Evolutionary conservation across 176 grass and related monocot species (phyloP).

Genomic region (Oropetium thomaeum): DNA sequence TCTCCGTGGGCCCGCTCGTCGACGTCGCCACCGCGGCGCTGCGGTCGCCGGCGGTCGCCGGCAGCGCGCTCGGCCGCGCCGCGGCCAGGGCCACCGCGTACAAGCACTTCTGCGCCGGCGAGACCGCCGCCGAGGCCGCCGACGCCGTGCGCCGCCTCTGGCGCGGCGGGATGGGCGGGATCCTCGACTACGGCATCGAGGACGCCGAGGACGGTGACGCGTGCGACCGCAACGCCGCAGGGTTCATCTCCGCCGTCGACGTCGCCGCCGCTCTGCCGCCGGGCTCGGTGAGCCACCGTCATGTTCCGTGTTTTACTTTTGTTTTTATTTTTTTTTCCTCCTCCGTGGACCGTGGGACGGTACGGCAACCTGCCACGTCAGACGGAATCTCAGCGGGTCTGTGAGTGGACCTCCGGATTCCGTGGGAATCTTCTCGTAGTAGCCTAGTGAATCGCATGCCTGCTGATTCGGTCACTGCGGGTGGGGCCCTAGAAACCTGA

Average conservation of each 20-base stretch:
- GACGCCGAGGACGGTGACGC: conserved; percentile 68
- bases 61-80: conserved; percentile 24
- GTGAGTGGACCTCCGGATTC: conserved; percentile 52
- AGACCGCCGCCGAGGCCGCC: conserved; percentile 61
- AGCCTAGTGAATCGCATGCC: conserved; percentile 30
- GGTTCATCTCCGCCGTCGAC: conserved; percentile 60
- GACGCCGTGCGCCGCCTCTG: conserved; percentile 51
- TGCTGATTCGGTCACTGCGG: conserved; percentile 35
- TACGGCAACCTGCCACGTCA: conserved; percentile 23
- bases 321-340: background rate
- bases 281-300: conserved; percentile 52
- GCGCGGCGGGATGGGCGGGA: conserved; percentile 52
- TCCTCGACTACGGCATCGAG: conserved; percentile 90
- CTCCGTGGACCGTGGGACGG: background rate
- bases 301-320: background rate
- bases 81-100: conserved; percentile 63
- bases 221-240: conserved; percentile 62
- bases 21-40: conserved; percentile 50
- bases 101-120: conserved; percentile 75
- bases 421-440: conserved; percentile 47
- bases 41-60: conserved; percentile 43
- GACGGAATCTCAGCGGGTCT: conserved; percentile 31
- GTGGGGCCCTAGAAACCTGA: conserved; percentile 29
- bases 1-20: conserved; percentile 64
- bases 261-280: conserved; percentile 52